Percentiles rank a stretch among this genome's conserved stretches.
phyloP scores from a whole-genome alignment of 345 rosid genomes.

The Eucalyptus marginata region DNA sequence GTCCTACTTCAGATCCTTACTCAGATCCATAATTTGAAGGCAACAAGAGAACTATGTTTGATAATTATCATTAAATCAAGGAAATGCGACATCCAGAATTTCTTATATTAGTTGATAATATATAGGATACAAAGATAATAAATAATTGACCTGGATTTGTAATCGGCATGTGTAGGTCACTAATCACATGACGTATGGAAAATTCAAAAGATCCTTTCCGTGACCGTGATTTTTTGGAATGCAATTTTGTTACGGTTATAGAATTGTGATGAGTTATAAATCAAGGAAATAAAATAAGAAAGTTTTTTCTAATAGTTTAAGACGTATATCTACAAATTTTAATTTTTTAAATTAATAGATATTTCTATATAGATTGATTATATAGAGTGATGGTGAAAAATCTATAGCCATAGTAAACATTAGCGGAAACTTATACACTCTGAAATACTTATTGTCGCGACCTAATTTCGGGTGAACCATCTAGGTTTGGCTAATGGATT shows the following conservation, averaged over 20 bases:
- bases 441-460: background rate
- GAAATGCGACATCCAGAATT: background rate
- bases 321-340: background rate
- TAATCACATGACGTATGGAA: background rate
- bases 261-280: background rate
- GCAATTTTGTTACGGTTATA: background rate
- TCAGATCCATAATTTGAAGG: background rate
- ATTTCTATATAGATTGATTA: background rate
- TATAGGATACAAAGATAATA: background rate
- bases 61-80: background rate
- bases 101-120: background rate
- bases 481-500: too few relatives aligned
- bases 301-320: background rate
- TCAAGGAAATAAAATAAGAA: background rate
- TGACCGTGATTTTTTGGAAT: background rate
- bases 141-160: background rate
- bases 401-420: background rate
- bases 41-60: background rate
- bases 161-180: background rate
- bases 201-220: background rate
- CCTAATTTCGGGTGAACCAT: accelerated
- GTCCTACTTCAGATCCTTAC: background rate
- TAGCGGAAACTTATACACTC: accelerated
- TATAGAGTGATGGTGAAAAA: background rate
- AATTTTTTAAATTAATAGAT: background rate